These are phyloP conservation scores for Colletotrichum sidae DNA, from an alignment of 2,329 filamentous ascomycete species.

Conservation along the genomic window DNA sequence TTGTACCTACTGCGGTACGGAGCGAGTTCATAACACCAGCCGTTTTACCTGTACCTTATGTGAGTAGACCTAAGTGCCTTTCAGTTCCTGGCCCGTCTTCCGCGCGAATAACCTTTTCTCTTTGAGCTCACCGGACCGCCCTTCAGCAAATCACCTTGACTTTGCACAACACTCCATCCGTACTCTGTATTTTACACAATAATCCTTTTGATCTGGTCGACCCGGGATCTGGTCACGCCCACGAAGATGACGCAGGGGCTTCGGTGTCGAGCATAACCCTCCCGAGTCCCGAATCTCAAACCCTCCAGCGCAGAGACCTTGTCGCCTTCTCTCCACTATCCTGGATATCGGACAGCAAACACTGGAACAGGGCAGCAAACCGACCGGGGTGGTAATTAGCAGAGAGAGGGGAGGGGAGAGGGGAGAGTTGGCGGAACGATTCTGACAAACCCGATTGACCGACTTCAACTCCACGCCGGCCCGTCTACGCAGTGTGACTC, in stretches of 20 bases:
- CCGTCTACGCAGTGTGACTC: no score
- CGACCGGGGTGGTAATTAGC: neutral
- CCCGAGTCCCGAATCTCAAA: constrained; percentile 16
- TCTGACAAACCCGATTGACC: no score
- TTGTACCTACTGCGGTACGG: neutral
- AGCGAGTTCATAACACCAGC: neutral
- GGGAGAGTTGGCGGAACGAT: no score
- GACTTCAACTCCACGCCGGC: no score
- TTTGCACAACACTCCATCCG: neutral
- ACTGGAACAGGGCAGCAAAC: constrained; percentile 22
- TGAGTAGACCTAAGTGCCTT: neutral
- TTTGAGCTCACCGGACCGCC: neutral
- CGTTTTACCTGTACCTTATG: neutral
- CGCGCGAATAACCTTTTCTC: constrained; percentile 17
- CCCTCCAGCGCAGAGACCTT: constrained; percentile 19
- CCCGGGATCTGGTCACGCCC: no score
- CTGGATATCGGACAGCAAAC: constrained; percentile 33
- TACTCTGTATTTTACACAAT: no score
- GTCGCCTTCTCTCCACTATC: constrained; percentile 15
- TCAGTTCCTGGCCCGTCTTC: constrained; percentile 4
- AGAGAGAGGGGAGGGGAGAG: no score
- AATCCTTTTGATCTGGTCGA: no score
- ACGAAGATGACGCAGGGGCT: no score
- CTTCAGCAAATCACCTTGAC: neutral
- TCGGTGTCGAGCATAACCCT: no score